Base-by-base conservation (phyloP, 345 rosid genomes). In the Viola odorata region DNA sequence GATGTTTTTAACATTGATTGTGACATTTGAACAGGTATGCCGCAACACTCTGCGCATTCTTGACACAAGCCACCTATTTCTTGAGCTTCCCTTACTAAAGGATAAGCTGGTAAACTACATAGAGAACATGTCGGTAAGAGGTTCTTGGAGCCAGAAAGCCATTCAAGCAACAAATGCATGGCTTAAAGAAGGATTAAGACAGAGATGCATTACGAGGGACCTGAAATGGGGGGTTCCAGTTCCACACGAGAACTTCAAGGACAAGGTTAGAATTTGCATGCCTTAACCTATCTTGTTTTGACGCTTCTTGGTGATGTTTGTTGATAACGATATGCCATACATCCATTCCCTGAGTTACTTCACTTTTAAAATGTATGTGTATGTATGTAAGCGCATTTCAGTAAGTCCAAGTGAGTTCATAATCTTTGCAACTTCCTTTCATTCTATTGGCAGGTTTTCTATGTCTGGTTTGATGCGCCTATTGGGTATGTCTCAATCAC, bases 151-250 rank as follows among this genome's bases (percentile, higher is more conserved):
- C 81, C 89, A 83, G 69, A 95, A 91, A 77, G 99, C 99, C 64
- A 80, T 88, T 74, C 86, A 88, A 66, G 76, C 87, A 8, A 95
- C 99, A 14, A 61, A 84, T 62, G 86, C 89, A 58, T 91, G 99
- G 99, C 95, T 91, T 60, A 86, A 71, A 65, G 97, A 95, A 75
- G 99, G 99, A 61, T 77, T 95, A 64, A 88, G 69, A 69, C 75
- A 72, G 47, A 78, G 99, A 41, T 88, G 99, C 63, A 95, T 95
- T 63, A 95, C 99, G 8, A 86, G 99, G 71, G 99, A 95, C 79
- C 79, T 95, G 66, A 95, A 88, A 72, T 95, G 99, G 99, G 99
- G 99, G 23, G 97, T 95, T 65, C 91, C 99, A 39, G 99, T 90
- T 57, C 99, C 99, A 36, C 99, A 79, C 68, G 89, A 88, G 60